Evolutionary conservation across 2,329 filamentous ascomycete genomes (phyloP), one percentile per base, ranked within the genome.

Genomic region (Penicillium hordei): DNA sequence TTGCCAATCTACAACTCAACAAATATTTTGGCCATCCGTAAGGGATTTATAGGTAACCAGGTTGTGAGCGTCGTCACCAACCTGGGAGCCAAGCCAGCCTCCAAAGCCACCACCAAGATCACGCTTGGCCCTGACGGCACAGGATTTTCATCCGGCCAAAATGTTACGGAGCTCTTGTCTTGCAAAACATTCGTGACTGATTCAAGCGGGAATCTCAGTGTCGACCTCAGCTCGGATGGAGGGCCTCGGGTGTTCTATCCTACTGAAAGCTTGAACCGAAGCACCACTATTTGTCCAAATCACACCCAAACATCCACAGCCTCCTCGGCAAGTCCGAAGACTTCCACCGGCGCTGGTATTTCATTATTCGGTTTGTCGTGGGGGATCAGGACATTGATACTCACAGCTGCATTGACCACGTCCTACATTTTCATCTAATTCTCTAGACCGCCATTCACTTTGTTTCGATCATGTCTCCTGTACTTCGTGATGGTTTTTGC

Each of bases 221-320:
- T 59, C 29, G 57, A 59, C 42, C 57, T 59, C 42, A 52, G 57
- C 52, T 59, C 52, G 36, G 57, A 59, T 56, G 57, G 57, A 48
- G 57, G 57, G 13, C 57, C 57, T 33, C 42, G 57, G 42, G 57
- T 59, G n/a, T 59, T 52, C 34, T 59, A 59, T 48, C 57, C 57
- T 39, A 56, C 57, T 43, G 46, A 59, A 48, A 59, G 57, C 23
- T 29, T 59, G 15, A 59, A 56, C 29, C 48, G 48, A 33, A 56
- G 57, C 48, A 48, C 29, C 8, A 52, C 33, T 48, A 42, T 59
- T 44, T 59, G 57, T 51, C 27, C 17, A 48, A 17, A 40, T 50
- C 31, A 34, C 4, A 55, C 31, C 2, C 31, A 27, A 27, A 55
- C 55, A 49, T 55, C 55, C 0, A 49, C 51, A 55, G 15, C 38